Conservation (phyloP, 2,329 filamentous ascomycete genomes). For the Fusarium pininemorale region DNA sequence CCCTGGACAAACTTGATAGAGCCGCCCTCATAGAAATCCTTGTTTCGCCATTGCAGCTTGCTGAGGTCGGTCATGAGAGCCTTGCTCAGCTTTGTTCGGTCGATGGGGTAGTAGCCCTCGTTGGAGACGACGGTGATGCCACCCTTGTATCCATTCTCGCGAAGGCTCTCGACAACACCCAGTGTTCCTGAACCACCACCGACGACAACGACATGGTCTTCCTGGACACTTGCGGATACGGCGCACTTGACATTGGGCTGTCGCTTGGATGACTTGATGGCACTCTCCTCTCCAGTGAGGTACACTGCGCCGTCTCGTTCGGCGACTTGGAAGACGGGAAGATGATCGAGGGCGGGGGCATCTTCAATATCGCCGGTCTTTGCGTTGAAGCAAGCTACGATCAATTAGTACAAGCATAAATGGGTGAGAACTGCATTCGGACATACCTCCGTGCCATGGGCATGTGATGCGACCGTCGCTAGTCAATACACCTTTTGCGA, state of each 20-base stretch:
- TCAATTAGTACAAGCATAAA: not conserved
- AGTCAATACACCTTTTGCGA: slow-evolving; percentile 86
- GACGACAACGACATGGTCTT: slow-evolving; percentile 81
- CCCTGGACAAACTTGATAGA: slow-evolving; percentile 67
- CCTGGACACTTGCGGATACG: slow-evolving; percentile 55
- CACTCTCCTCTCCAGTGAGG: slow-evolving; percentile 79
- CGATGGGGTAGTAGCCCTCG: slow-evolving; percentile 88
- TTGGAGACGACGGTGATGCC: slow-evolving; percentile 83
- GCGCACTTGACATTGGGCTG: slow-evolving; percentile 78
- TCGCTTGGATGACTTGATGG: slow-evolving; percentile 79
- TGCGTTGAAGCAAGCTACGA: slow-evolving; percentile 87
- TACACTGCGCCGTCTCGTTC: slow-evolving; percentile 87
- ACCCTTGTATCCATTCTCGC: slow-evolving; percentile 82
- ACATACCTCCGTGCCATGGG: slow-evolving; percentile 92
- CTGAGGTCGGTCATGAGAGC: slow-evolving; percentile 82
- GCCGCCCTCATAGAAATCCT: slow-evolving; percentile 77
- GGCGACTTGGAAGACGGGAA: slow-evolving; percentile 81
- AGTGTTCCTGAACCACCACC: slow-evolving; percentile 88
- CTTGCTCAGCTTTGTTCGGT: slow-evolving; percentile 95
- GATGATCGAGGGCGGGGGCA: slow-evolving; percentile 87
- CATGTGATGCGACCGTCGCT: slow-evolving; percentile 86
- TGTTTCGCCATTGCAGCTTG: slow-evolving; percentile 81
- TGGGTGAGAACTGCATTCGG: not conserved
- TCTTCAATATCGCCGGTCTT: slow-evolving; percentile 93
- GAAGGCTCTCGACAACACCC: slow-evolving; percentile 82